Conservation (phyloP, 495 filamentous ascomycete genomes). For the Annulohypoxylon nitens region DNA sequence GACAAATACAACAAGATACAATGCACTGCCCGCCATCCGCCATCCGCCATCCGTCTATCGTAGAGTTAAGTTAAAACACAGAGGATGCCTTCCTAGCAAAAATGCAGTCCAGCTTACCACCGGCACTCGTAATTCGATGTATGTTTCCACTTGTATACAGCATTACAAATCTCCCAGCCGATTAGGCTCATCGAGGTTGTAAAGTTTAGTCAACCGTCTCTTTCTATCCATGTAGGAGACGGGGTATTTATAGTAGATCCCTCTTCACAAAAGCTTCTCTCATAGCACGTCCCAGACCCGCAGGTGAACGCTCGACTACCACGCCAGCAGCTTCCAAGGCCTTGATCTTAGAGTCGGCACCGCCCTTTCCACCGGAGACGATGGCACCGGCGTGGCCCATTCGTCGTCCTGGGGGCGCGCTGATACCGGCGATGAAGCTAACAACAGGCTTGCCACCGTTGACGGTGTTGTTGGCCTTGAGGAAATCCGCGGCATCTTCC, state of each 20-base stretch:
- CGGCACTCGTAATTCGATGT: slow-evolving; percentile 7
- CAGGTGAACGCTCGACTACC: slow-evolving; percentile 95
- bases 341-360: slow-evolving; percentile 96
- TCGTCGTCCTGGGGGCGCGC: slow-evolving; percentile 91
- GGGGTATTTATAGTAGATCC: slow-evolving; percentile 84
- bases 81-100: slow-evolving; percentile 32
- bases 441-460: slow-evolving; percentile 92
- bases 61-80: slow-evolving; percentile 40
- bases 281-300: slow-evolving; percentile 88
- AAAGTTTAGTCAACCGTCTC: slow-evolving; percentile 21
- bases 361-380: slow-evolving; percentile 96
- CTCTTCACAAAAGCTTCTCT: slow-evolving; percentile 95
- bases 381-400: slow-evolving; percentile 99
- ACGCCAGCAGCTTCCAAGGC: slow-evolving; percentile 95
- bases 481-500: slow-evolving; percentile 97
- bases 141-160: slow-evolving; percentile 10
- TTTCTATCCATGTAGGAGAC: slow-evolving; percentile 16
- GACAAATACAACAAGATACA: slow-evolving; percentile 35
- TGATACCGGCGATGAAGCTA: slow-evolving; percentile 98
- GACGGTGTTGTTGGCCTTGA: slow-evolving; percentile 87
- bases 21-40: slow-evolving; percentile 41
- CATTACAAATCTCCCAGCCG: slow-evolving; percentile 13
- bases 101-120: slow-evolving; percentile 22
- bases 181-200: slow-evolving; percentile 3
- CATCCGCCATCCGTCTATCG: slow-evolving; percentile 39